Conservation (phyloP, 2,329 filamentous ascomycete genomes). For the Cladosporium sp. region DNA sequence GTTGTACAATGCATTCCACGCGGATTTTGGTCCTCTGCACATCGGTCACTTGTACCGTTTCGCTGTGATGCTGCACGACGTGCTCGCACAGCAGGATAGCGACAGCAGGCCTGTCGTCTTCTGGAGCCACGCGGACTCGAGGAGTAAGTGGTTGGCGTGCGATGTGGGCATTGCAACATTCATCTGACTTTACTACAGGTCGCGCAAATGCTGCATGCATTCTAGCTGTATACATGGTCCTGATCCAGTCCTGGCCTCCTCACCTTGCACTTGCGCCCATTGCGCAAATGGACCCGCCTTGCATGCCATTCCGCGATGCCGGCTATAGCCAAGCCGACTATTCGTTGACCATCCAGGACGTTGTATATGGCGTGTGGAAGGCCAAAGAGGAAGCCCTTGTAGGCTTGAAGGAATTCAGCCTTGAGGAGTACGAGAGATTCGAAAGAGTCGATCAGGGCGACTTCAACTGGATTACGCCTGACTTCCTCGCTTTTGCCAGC, state of each 20-base stretch:
- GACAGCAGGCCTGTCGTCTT: conserved; percentile 89
- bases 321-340: conserved; percentile 99
- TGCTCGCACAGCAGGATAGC: conserved; percentile 86
- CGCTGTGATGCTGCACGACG: conserved; percentile 91
- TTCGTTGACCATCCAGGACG: conserved; percentile 89
- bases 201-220: conserved; percentile 92
- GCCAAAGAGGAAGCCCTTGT: conserved; percentile 94
- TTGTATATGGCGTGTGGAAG: conserved; percentile 98
- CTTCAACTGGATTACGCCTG: conserved; percentile 98
- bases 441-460: conserved; percentile 97
- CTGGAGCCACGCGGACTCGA: conserved; percentile 87
- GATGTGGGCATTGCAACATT: conserved; percentile 12
- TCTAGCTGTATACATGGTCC: conserved; percentile 96
- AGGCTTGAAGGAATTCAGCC: conserved; percentile 85
- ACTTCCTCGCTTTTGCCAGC: conserved; percentile 94
- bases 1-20: conserved; percentile 96
- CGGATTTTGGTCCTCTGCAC: conserved; percentile 95
- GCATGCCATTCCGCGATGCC: conserved; percentile 98
- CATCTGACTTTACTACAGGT: conserved; percentile 47
- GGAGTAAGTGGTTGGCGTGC: conserved; percentile 59
- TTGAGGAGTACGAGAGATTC: conserved; percentile 94
- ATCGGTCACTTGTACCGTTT: conserved; percentile 97
- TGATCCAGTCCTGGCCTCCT: conserved; percentile 96
- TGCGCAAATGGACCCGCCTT: conserved; percentile 89
- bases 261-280: conserved; percentile 93